Base-by-base conservation (phyloP, 768 basidiomycete genomes). In the Leucocoprinus leucothites region DNA sequence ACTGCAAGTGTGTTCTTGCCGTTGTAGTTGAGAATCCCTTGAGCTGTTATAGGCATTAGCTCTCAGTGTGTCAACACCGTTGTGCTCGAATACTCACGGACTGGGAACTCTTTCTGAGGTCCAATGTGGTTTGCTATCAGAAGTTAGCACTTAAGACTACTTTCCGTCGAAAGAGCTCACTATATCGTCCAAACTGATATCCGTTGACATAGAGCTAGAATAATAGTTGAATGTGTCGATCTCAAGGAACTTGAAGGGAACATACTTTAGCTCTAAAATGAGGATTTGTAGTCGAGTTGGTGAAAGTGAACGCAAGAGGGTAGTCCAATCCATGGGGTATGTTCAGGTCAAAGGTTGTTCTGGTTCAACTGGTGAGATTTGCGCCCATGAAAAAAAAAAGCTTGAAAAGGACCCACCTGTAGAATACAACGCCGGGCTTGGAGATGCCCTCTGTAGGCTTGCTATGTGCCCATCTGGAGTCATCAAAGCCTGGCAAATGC, bases 401-500 rank as follows among this genome's bases (percentile, higher is more conserved):
- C 18, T 11, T 11, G 14, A 16, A 14, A 6, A 9, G 3, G 58
- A 36, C 48, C 41, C 58, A 74, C 77, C 77, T 74, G 58, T 75
- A 81, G 65, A 82, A 80, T 48, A 65, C 67, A 34, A 80, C 78
- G 21, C 81, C 81, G 6, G 78, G 72, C 7, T 67, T 58, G 4
- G 70, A 64, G 35, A 74, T 71, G 25, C 78, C 79, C 1, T 57
- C 61, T 8, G 71, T 77, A 0, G 80, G 79, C 9, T 68, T 70
- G 2, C 75, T 70, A 25, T 58, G 51, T 9, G 67, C 61, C 83
- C 83, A 84, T 0, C 56, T 57, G 9, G 70, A 65, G 52, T 82
- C 80, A 42, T 81, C 67, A 64, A 80, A 81, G 26, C 71, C 75
- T 19, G 83, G 82, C n/a, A 84, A 71, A 61, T 85, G 82, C 78